phyloP scores from a whole-genome alignment of 2,329 filamentous ascomycete genomes.

The Curvularia eragrostidis region DNA sequence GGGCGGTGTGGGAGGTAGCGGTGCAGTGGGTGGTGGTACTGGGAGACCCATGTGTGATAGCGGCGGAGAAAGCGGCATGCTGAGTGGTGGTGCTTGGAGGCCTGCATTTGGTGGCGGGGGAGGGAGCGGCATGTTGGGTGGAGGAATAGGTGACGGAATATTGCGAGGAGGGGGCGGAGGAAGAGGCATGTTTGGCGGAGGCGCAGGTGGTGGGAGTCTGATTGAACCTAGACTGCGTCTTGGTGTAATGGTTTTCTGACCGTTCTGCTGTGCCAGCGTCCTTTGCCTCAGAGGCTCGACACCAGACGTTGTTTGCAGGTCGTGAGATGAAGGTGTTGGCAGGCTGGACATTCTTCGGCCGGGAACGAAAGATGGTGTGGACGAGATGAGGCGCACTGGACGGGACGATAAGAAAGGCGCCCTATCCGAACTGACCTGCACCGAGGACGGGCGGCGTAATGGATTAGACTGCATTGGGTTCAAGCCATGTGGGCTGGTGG shows the following conservation, averaged over 20 bases:
- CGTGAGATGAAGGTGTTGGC: constrained; percentile 12
- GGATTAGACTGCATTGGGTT: constrained; percentile 27
- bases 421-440: constrained; percentile 53
- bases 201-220: constrained; percentile 54
- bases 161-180: constrained; percentile 47
- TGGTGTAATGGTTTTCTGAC: constrained; percentile 30
- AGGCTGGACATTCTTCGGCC: constrained; percentile 32
- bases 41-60: constrained; percentile 20
- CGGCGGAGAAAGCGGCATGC: constrained; percentile 17
- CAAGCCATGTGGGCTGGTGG: constrained; percentile 19
- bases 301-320: constrained; percentile 26
- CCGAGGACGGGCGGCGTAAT: constrained; percentile 52
- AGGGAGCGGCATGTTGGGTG: constrained; percentile 23
- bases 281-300: constrained; percentile 38
- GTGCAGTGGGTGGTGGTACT: constrained; percentile 16
- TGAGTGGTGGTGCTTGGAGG: constrained; percentile 20
- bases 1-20: constrained; percentile 17
- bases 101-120: constrained; percentile 17
- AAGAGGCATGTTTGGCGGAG: constrained; percentile 55
- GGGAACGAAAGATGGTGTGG: constrained; percentile 43
- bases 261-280: constrained; percentile 16
- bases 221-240: constrained; percentile 49
- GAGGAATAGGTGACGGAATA: constrained; percentile 17
- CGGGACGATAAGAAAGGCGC: constrained; percentile 54
- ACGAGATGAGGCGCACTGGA: constrained; percentile 37